Evolutionary conservation across 2,329 filamentous ascomycete genomes (phyloP), one percentile per base, ranked within the genome.

Genomic region (Pseudovirgaria hyperparasitica): DNA sequence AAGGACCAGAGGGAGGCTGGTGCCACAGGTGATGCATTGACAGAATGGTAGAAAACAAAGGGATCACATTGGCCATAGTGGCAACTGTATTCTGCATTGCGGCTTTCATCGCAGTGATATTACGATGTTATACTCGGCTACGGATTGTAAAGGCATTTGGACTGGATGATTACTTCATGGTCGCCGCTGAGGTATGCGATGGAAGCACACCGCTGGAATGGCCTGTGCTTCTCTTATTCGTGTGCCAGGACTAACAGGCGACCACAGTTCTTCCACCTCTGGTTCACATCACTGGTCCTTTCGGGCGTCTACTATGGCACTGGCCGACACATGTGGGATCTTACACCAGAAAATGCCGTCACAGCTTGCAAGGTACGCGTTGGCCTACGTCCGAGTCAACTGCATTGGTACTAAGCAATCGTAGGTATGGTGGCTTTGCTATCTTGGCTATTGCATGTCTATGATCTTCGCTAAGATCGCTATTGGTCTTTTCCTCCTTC

Each of bases 401-500:
- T n/a, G n/a, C n/a, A n/a, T n/a, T n/a, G 5, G 6, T 9, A 13
- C 29, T 27, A 14, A 31, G 9, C 5, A 2, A 3, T 7, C 11
- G 7, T 13, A 31, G 25, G 26, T 19, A 6, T 27, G 26, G 15
- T 7, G 20, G 31, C 38, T 57, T 10, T 57, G 51, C 35, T 54
- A 60, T 35, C 41, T 54, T 3, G 29, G 58, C 3, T 64, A 65
- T 28, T 42, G 55, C 0, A 51, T 53, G 1, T 45, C 57, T 9
- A 58, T 55, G 2, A 46, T 55, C 19, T 39, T 54, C 13, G 42
- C 56, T 16, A 54, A 60, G n/a, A 48, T 53, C 9, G 57, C 57
- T 1, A 54, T 63, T 19, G 54, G 53, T 16, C 26, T 59, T 6
- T 55, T 61, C 15, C 45, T 63, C 1, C 41, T 62, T 9, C 53